Conservation (phyloP, 805 yeast genomes). For the Yarrowia sp. region DNA sequence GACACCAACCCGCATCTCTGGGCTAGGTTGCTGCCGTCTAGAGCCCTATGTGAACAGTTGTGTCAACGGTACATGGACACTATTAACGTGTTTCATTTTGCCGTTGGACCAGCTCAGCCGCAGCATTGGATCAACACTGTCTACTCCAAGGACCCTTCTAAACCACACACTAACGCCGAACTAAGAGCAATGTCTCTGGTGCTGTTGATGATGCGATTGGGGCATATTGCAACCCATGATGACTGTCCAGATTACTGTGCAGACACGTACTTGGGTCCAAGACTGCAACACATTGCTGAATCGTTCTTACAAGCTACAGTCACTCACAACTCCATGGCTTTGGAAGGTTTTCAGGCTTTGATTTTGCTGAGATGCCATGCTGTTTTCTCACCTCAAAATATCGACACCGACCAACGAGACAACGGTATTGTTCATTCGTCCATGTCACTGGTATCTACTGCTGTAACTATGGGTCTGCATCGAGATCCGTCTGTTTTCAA, state of each 20-base stretch:
- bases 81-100: constrained; percentile 14
- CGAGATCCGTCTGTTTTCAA: constrained; percentile 14
- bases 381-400: constrained; percentile 8
- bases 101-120: constrained; percentile 15
- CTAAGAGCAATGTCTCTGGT: constrained; percentile 7
- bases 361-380: constrained; percentile 10
- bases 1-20: constrained; percentile 9
- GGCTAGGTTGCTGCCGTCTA: neutral
- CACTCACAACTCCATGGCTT: constrained; percentile 7
- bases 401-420: constrained; percentile 16
- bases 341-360: constrained; percentile 9
- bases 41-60: constrained; percentile 12
- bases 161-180: constrained; percentile 6
- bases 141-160: neutral
- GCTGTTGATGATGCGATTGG: constrained; percentile 8
- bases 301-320: constrained; percentile 7
- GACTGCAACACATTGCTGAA: constrained; percentile 11
- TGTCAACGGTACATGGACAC: constrained; percentile 14
- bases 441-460: neutral
- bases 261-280: neutral
- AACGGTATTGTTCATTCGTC: constrained; percentile 16
- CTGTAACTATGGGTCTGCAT: constrained; percentile 7
- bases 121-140: neutral
- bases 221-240: constrained; percentile 9
- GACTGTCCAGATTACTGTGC: constrained; percentile 17